Evolutionary conservation across 805 yeast species (phyloP).

Genomic region (Zygotorulaspora sp.): DNA sequence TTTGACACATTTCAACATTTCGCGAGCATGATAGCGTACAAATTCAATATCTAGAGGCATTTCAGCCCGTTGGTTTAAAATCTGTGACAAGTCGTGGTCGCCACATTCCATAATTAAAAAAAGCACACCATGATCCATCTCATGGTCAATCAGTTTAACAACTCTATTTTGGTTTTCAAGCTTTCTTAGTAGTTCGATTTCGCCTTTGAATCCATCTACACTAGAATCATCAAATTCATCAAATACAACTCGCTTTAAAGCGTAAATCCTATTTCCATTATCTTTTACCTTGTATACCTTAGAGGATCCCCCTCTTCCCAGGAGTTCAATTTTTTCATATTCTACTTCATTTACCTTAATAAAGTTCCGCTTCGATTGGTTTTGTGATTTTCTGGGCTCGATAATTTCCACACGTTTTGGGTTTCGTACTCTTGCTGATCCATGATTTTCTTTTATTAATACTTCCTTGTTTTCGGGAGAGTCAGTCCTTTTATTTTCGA

Average conservation of each 20-base stretch:
- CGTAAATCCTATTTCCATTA: constrained; percentile 59
- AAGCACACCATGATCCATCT: constrained; percentile 59
- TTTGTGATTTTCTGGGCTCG: constrained; percentile 10
- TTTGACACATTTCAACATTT: constrained; percentile 72
- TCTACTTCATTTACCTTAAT: constrained; percentile 52
- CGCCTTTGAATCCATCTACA: constrained; percentile 80
- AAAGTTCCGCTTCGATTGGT: constrained; percentile 13
- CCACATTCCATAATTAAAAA: constrained; percentile 92
- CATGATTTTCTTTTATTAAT: constrained; percentile 4
- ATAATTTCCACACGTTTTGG: constrained; percentile 12
- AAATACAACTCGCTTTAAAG: constrained; percentile 75
- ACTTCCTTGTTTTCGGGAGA: constrained; percentile 5
- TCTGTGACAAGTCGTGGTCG: constrained; percentile 82
- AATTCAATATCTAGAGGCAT: constrained; percentile 62
- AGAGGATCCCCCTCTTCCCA: constrained; percentile 92
- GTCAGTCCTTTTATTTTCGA: background rate
- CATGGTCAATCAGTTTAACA: constrained; percentile 70
- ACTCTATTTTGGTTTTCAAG: constrained; percentile 64
- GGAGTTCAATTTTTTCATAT: constrained; percentile 69
- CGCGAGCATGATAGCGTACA: constrained; percentile 73
- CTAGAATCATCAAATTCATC: constrained; percentile 77
- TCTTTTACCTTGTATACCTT: constrained; percentile 74
- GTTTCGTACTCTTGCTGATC: constrained; percentile 9
- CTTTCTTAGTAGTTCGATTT: constrained; percentile 66
- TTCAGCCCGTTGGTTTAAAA: constrained; percentile 53